phyloP scores from a whole-genome alignment of 2,329 filamentous ascomycete species.

The Dothiorella sarmentorum region DNA sequence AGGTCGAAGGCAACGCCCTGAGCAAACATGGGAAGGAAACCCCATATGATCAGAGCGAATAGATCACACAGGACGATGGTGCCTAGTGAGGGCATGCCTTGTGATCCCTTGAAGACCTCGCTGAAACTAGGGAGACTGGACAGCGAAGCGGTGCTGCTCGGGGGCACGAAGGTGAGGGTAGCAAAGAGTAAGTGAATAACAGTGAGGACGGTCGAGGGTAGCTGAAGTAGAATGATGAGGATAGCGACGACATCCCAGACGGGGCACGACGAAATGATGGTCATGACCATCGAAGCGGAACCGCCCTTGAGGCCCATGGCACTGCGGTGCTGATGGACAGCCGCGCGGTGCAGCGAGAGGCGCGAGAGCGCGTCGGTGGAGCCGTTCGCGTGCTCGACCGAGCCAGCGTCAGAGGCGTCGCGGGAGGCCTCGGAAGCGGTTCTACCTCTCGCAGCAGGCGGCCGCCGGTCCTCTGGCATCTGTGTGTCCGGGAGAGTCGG shows the following conservation, averaged over 20 bases:
- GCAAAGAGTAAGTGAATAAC: constrained; percentile 91
- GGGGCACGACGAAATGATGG: constrained; percentile 84
- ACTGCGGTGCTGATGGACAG: constrained; percentile 52
- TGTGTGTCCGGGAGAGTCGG: constrained; percentile 7
- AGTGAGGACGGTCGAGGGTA: constrained; percentile 83
- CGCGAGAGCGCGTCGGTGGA: constrained; percentile 39
- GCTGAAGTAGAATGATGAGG: constrained; percentile 89
- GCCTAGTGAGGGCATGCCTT: constrained; percentile 79
- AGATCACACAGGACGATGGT: constrained; percentile 82
- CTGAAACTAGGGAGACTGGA: constrained; percentile 74
- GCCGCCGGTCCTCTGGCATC: constrained; percentile 19
- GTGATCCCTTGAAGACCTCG: constrained; percentile 85
- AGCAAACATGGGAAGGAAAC: constrained; percentile 81
- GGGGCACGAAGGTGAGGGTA: constrained; percentile 85
- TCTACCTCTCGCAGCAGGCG: constrained; percentile 34
- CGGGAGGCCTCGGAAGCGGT: constrained; percentile 43
- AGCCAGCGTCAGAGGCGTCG: constrained; percentile 43
- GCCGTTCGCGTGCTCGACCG: constrained; percentile 29
- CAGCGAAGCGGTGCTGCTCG: constrained; percentile 68
- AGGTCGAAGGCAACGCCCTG: constrained; percentile 87
- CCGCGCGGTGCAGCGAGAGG: constrained; percentile 29
- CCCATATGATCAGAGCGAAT: constrained; percentile 78
- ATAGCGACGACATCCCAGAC: constrained; percentile 95
- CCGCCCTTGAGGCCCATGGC: constrained; percentile 52
- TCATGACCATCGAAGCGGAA: constrained; percentile 73